Base-by-base conservation (phyloP, 106 monocot species). In the Narthecium ossifragum region DNA sequence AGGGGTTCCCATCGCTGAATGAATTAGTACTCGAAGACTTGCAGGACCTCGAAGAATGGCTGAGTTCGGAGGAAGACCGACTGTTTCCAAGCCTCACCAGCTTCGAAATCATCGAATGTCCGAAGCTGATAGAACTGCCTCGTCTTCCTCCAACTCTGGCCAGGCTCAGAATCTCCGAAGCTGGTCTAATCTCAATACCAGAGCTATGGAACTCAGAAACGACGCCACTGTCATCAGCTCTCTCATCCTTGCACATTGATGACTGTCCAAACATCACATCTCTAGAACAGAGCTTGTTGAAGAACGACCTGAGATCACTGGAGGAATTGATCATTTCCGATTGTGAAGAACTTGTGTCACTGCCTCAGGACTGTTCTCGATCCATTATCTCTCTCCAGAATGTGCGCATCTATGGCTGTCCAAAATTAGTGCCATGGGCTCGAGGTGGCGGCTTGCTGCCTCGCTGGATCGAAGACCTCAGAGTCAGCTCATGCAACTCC, bases 1-100 rank as follows among this genome's bases (percentile, higher is more conserved):
- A 14, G 15, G 57, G 57, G 17, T 57, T 57, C 21, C 57, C 57
- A 31, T 57, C 57, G n/a, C 11, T 57, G 34, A 32, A 34, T 9
- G 57, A 31, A 34, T 17, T 57, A 22, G 13, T 13, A 8, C 31
- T 57, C 23, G 34, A 57, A 21, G 57, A 57, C 9, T n/a, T 57
- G 57, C 31, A 21, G 10, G 14, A 1, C 8, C 36, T 27, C 34
- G 34, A 57, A 22, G 57, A 57, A 22, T 57, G 57, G 57, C 18
- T 15, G 2, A 30, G 31, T 23, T 15, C 31, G 8, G 7, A 57
- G 36, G 34, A 10, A 18, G 34, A 20, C 13, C 34, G 34, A 8
- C 2, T 14, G 13, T 57, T 57, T 34, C 57, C 57, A 20, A 5
- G 33, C 31, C 31, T 57, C 57, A 8, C 28, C 0, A 34, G 36